phyloP scores from a whole-genome alignment of 2,329 filamentous ascomycete genomes.

The Aureobasidium zeae region DNA sequence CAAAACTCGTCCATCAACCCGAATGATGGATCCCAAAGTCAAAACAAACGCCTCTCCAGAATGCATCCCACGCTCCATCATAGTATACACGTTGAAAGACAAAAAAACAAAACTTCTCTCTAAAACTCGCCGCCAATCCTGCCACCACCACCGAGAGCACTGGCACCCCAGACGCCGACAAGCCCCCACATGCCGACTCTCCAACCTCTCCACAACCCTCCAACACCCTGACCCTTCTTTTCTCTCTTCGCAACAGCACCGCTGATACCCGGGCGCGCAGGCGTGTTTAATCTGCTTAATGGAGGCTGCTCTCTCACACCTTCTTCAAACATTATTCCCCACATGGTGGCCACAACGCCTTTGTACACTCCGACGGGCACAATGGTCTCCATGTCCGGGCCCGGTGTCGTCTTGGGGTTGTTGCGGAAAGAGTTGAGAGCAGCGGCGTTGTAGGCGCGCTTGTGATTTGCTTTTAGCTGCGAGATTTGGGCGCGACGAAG shows the following conservation, averaged over 20 bases:
- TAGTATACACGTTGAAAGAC: too few species aligned
- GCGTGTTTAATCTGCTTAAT: constrained; percentile 24
- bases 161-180: constrained; percentile 54
- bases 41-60: too few species aligned
- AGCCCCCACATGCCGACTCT: constrained; percentile 70
- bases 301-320: constrained; percentile 43
- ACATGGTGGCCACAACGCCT: constrained; percentile 87
- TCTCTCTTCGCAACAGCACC: constrained; percentile 33
- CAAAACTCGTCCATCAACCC: too few species aligned
- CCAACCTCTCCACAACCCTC: constrained; percentile 65
- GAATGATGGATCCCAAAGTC: too few species aligned
- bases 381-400: constrained; percentile 54
- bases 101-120: not conserved
- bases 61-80: too few species aligned
- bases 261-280: constrained; percentile 26
- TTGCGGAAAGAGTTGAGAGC: constrained; percentile 20
- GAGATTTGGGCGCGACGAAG: constrained; percentile 79
- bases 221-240: constrained; percentile 56
- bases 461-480: constrained; percentile 43
- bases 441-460: constrained; percentile 17
- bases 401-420: constrained; percentile 21
- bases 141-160: constrained; percentile 15
- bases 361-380: constrained; percentile 71
- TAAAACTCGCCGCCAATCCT: constrained; percentile 17
- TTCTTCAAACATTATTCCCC: constrained; percentile 75